Evolutionary conservation across 768 basidiomycete species (phyloP).

Genomic region (Lepiota venenata): DNA sequence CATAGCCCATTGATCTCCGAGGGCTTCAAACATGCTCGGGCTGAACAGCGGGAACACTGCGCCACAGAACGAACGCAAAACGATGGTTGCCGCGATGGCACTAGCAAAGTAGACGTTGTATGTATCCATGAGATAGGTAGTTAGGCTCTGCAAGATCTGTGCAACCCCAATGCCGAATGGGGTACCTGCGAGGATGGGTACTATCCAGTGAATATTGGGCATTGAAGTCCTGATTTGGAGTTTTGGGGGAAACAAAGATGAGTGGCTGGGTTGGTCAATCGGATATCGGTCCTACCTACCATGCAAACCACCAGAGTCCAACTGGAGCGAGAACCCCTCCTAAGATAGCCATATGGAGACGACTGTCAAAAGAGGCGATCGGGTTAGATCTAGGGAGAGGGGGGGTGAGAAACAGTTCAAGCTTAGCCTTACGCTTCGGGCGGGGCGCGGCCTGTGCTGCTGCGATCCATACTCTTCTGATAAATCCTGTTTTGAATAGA

Average conservation of each 20-base stretch:
- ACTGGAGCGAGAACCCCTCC: slow-evolving; percentile 51
- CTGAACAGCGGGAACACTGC: slow-evolving; percentile 62
- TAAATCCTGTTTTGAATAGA: slow-evolving; percentile 55
- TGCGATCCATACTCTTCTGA: slow-evolving; percentile 42
- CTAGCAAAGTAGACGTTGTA: slow-evolving; percentile 66
- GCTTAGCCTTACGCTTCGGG: slow-evolving; percentile 51
- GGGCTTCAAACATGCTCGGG: slow-evolving; percentile 44
- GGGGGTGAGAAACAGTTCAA: neutral
- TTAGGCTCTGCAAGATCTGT: slow-evolving; percentile 61
- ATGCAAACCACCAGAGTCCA: slow-evolving; percentile 68
- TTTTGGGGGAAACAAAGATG: neutral
- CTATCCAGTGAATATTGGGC: slow-evolving; percentile 59
- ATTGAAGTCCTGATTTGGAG: slow-evolving; percentile 39
- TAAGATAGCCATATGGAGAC: slow-evolving; percentile 56
- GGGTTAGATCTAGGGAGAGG: neutral
- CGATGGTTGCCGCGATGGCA: slow-evolving; percentile 66
- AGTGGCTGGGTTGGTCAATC: neutral
- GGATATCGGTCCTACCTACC: slow-evolving; percentile 30
- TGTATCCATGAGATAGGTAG: slow-evolving; percentile 69
- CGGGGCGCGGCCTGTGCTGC: slow-evolving; percentile 45
- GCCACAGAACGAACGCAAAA: slow-evolving; percentile 60
- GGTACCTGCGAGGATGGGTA: slow-evolving; percentile 60
- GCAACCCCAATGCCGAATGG: slow-evolving; percentile 68
- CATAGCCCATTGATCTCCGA: slow-evolving; percentile 56
- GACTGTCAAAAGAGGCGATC: slow-evolving; percentile 28